phyloP scores from a whole-genome alignment of 805 yeast species.

The Candida glaebosa region DNA sequence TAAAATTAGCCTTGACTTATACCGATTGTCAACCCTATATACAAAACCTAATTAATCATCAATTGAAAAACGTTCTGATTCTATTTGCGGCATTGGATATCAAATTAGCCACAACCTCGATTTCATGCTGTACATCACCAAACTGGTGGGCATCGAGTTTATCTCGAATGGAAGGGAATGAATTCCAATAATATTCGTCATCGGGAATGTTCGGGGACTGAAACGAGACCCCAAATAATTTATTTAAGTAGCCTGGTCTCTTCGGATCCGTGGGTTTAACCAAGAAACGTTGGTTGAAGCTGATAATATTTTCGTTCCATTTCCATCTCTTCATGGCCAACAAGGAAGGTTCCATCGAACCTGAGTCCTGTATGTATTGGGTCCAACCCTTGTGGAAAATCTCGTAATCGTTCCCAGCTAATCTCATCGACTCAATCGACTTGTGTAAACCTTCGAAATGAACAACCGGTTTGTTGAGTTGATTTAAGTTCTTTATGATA shows the following conservation, averaged over 20 bases:
- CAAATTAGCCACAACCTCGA: slow-evolving; percentile 37
- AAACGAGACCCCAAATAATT: slow-evolving; percentile 65
- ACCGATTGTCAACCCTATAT: not conserved
- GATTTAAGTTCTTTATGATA: slow-evolving; percentile 12
- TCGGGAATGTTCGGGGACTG: slow-evolving; percentile 45
- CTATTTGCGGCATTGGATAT: slow-evolving; percentile 16
- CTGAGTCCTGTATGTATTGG: slow-evolving; percentile 29
- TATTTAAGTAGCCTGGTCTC: slow-evolving; percentile 66
- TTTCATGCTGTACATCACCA: slow-evolving; percentile 51
- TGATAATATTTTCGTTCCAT: slow-evolving; percentile 69
- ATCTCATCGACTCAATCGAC: slow-evolving; percentile 23
- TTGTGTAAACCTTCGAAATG: slow-evolving; percentile 21
- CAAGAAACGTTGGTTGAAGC: slow-evolving; percentile 53
- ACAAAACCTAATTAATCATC: not conserved
- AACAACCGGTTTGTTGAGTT: slow-evolving; percentile 16
- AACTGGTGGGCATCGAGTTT: slow-evolving; percentile 49
- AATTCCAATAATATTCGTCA: slow-evolving; percentile 48
- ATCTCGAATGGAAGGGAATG: slow-evolving; percentile 78
- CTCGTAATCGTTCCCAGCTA: slow-evolving; percentile 42
- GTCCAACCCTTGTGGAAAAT: slow-evolving; percentile 66
- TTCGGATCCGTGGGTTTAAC: slow-evolving; percentile 39
- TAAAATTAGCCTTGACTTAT: not conserved
- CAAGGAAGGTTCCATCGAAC: slow-evolving; percentile 70
- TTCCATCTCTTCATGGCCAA: slow-evolving; percentile 71
- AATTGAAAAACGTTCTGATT: not conserved